Base-by-base conservation (phyloP, 225 moss, liverwort and hornwort species). In the Pleurozium schreberi region DNA sequence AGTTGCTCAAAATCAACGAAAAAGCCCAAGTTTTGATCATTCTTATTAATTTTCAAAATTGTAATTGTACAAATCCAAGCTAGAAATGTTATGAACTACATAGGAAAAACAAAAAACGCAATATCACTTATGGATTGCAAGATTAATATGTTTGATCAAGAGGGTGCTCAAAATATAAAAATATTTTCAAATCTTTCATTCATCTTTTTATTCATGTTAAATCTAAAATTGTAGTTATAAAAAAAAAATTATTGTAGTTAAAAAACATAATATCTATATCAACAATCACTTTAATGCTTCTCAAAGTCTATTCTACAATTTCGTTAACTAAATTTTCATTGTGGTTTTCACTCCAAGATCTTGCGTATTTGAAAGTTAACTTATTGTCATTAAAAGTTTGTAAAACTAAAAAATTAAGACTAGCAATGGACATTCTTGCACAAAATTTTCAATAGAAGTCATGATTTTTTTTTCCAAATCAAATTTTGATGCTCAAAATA, bases 21-120 rank as follows among this genome's bases (percentile, higher is more conserved):
- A 40, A 69, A 14, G 25, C 0, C 3, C 14, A 14, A 13, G 7
- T 23, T n/a, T n/a, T 68, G 1, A n/a, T 23, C 6, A 22, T 3
- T n/a, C 22, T n/a, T 20, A 20, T 66, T 3, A 65, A 8, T 59
- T 25, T 36, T 34, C 2, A 5, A 18, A 65, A 67, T 67, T n/a
- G 2, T n/a, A n/a, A 21, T 6, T 1, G 2, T n/a, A 36, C 3
- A 3, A 20, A 38, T 67, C 3, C 20, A 67, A 20, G n/a, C 5
- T 38, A 19, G 10, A 67, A 12, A 67, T 22, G 1, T 67, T 11
- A 38, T 10, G 12, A 5, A 38, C 21, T 1, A 6, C 6, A 67
- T 20, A 38, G 3, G 16, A 68, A 12, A 67, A 21, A 60, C 4
- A n/a, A n/a, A n/a, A n/a, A n/a, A n/a, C n/a, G n/a, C n/a, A 12